A percentile compares a stretch with the other conserved stretches of the same genome.
Evolutionary conservation across 192 early-diverging fungal genomes (phyloP).

Genomic region (Entophlyctis helioformis): DNA sequence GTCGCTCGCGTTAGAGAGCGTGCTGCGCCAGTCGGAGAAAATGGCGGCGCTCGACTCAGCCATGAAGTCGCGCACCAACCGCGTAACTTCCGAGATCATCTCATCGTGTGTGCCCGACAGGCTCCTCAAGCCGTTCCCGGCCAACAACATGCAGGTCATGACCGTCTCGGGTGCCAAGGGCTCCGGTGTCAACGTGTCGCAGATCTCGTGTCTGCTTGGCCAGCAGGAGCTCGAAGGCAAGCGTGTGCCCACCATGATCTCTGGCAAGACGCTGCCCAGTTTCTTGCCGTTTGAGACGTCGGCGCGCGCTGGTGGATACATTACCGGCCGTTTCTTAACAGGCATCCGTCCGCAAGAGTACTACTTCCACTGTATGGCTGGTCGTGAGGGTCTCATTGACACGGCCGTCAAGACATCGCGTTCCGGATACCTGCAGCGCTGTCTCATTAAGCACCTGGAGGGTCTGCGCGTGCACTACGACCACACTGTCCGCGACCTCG

Average conservation of each 20-base stretch:
- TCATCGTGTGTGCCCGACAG: conserved; percentile 60
- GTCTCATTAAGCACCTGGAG: conserved; percentile 98
- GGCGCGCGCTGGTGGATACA: conserved; percentile 90
- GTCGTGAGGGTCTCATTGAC: conserved; percentile 99
- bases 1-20: conserved; percentile 85
- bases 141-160: conserved; percentile 99
- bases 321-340: conserved; percentile 95
- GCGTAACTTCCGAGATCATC: conserved; percentile 67
- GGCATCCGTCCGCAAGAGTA: conserved; percentile 89
- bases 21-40: conserved; percentile 71
- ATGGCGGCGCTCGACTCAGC: conserved; percentile 80
- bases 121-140: conserved; percentile 72
- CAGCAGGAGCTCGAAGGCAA: conserved; percentile 98
- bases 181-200: conserved; percentile 84
- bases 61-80: conserved; percentile 75
- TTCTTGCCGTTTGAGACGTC: conserved; percentile 84
- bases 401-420: conserved; percentile 99
- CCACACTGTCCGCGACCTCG: conserved; percentile 88
- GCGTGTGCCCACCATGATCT: conserved; percentile 95
- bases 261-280: conserved; percentile 90
- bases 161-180: conserved; percentile 98
- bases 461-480: conserved; percentile 92
- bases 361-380: conserved; percentile 79
- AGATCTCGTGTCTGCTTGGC: conserved; percentile 94
- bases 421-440: conserved; percentile 97